Percentiles rank a stretch among this genome's conserved stretches.
These are phyloP conservation scores for Capniomyces stellatus DNA, from an alignment of 371 early-diverging fungal genomes.

Conservation along the genomic window DNA sequence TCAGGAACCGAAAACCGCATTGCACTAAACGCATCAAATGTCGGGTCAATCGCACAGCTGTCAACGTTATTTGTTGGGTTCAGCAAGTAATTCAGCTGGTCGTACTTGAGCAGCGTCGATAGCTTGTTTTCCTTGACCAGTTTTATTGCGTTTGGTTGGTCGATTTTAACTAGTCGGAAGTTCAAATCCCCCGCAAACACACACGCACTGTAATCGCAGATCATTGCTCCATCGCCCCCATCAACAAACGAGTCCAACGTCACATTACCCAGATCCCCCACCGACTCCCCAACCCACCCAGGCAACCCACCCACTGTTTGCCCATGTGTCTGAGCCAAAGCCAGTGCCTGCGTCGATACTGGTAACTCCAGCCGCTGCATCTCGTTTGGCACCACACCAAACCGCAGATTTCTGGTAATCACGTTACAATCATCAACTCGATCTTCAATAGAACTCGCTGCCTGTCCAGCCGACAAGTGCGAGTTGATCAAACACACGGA, in stretches of 20 bases:
- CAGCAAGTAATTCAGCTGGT: conserved; percentile 51
- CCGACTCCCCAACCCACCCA: background rate
- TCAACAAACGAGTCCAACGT: conserved; percentile 22
- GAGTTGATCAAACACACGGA: conserved; percentile 74
- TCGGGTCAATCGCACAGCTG: background rate
- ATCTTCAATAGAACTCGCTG: conserved; percentile 65
- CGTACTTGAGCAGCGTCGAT: conserved; percentile 13
- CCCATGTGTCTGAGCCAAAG: too few species aligned
- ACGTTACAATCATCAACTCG: conserved; percentile 47
- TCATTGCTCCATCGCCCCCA: conserved; percentile 20
- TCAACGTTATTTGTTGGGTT: background rate
- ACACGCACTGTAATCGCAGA: conserved; percentile 19
- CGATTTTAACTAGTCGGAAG: conserved; percentile 57
- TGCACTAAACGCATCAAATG: background rate
- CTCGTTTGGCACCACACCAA: conserved; percentile 43
- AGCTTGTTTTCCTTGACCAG: conserved; percentile 10
- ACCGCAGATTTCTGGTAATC: conserved; percentile 50
- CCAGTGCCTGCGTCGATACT: background rate
- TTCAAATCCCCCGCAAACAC: conserved; percentile 79
- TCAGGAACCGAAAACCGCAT: background rate
- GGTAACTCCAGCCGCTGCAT: conserved; percentile 8
- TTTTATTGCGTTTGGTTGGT: conserved; percentile 23
- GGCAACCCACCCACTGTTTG: background rate
- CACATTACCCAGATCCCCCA: conserved; percentile 14
- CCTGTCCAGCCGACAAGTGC: conserved; percentile 84